Base-by-base conservation (phyloP, 1,284 basidiomycete species). In the Ceratobasidium sp. region DNA sequence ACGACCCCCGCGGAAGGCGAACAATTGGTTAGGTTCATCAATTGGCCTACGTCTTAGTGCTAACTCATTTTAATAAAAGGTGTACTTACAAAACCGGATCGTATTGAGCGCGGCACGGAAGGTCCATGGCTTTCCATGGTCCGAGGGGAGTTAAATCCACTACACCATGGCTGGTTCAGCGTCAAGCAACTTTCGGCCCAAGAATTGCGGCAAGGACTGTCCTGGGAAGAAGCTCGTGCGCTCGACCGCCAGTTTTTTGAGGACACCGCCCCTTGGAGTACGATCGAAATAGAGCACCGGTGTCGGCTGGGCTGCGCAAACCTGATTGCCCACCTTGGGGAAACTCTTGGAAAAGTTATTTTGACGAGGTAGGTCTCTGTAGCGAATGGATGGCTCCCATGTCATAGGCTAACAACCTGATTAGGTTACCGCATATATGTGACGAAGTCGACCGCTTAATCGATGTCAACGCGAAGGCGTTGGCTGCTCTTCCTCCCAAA, bases 51-150 rank as follows among this genome's bases (percentile, higher is more conserved):
- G 36, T 47, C 29, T 27, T 4, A 5, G 19, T 0, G 19, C 19
- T 19, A 14, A 22, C 6, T 5, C 36, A 11, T 11, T 41, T 41
- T 11, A 11, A 41, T 41, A 41, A 5, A 45, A 93, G 93, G 92
- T 73, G 92, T 94, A 19, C 84, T 94, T n/a, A 94, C 93, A 0
- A 94, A 94, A 79, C 91, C 92, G 0, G 93, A 94, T 79, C 88
- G 89, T 3, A 91, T 93, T 59, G 88, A 87, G 0, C 6, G 78
- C 0, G 91, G 91, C 0, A 90, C 92, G 36, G 89, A 93, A 76
- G 78, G 80, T 0, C 78, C 78, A 0, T 94, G 92, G 93, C 75
- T 92, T 8, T 80, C 81, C 0, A 86, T 90, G 57, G 86, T 92
- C 33, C 82, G 85, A 7, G 88, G 90, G 74, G 87, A 90, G 51